phyloP scores from a whole-genome alignment of 2,329 filamentous ascomycete genomes.

The Chaetomium sp. region DNA sequence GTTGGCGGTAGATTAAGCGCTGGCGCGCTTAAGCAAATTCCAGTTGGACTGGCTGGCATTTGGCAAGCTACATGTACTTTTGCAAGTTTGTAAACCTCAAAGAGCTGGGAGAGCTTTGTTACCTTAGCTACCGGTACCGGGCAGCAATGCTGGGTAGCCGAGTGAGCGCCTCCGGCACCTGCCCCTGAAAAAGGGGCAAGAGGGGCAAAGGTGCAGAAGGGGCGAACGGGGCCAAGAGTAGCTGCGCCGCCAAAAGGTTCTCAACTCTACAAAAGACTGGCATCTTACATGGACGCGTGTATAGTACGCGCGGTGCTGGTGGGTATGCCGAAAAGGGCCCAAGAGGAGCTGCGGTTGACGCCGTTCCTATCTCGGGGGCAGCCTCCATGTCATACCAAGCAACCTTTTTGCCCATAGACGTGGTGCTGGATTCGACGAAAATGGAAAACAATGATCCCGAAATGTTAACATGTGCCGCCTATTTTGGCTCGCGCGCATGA shows the following conservation, averaged over 20 bases:
- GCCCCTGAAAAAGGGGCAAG: not conserved
- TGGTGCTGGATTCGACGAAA: not conserved
- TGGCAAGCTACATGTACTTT: not conserved
- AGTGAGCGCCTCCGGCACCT: slow-evolving; percentile 2
- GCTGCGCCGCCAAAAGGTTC: slow-evolving; percentile 14
- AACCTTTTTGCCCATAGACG: not conserved
- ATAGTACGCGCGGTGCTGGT: not conserved
- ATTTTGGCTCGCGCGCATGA: slow-evolving; percentile 13
- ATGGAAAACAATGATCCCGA: slow-evolving; percentile 3
- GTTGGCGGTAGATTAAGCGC: slow-evolving; percentile 26
- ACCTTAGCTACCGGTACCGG: not conserved
- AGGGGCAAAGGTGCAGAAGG: not conserved
- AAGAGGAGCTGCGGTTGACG: not conserved
- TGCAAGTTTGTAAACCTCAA: slow-evolving; percentile 5
- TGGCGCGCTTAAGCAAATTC: slow-evolving; percentile 13
- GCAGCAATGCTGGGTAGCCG: not conserved
- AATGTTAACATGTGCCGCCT: not conserved
- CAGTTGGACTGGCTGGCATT: slow-evolving; percentile 1
- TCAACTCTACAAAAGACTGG: not conserved
- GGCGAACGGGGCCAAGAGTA: not conserved
- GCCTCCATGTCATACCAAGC: not conserved
- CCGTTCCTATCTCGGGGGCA: not conserved
- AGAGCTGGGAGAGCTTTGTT: not conserved
- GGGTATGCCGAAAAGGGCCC: not conserved
- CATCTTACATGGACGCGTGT: not conserved